Evolutionary conservation across 257 asterid species (phyloP).

Genomic region (Lithospermum erythrorhizon): DNA sequence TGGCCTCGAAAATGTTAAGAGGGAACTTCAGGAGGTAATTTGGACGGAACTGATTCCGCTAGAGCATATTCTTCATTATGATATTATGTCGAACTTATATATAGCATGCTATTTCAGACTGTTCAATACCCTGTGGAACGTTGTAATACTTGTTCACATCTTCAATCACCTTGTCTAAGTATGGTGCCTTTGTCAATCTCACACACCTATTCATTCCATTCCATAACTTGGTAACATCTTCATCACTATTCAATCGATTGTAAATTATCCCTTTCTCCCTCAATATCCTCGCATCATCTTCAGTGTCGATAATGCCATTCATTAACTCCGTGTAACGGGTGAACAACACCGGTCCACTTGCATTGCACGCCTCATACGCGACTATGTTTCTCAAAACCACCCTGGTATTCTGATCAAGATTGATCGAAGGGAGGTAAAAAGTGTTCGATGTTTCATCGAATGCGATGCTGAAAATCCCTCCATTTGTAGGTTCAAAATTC

Average conservation of each 20-base stretch:
- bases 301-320: conserved; percentile 10
- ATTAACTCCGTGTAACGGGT: conserved; percentile 7
- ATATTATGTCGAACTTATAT: background rate
- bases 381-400: conserved; percentile 5
- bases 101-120: conserved; percentile 21
- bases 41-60: background rate
- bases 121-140: conserved; percentile 57
- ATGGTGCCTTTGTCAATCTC: conserved; percentile 8
- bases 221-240: conserved; percentile 5
- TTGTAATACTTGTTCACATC: conserved; percentile 10
- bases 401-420: conserved; percentile 1
- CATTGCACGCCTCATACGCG: conserved; percentile 8
- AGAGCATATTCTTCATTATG: background rate
- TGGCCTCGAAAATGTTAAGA: conserved; percentile 40
- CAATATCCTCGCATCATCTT: conserved; percentile 5
- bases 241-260: conserved; percentile 8
- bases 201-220: conserved; percentile 5
- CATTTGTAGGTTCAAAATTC: conserved; percentile 1
- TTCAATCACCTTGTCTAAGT: conserved; percentile 3
- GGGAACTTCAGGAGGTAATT: conserved; percentile 42
- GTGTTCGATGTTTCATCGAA: background rate
- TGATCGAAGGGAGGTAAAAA: conserved; percentile 4
- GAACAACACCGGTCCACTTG: conserved; percentile 5
- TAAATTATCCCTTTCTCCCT: conserved; percentile 3
- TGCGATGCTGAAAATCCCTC: background rate